Conservation (phyloP, 345 rosid genomes). For the Camelina sativa region DNA sequence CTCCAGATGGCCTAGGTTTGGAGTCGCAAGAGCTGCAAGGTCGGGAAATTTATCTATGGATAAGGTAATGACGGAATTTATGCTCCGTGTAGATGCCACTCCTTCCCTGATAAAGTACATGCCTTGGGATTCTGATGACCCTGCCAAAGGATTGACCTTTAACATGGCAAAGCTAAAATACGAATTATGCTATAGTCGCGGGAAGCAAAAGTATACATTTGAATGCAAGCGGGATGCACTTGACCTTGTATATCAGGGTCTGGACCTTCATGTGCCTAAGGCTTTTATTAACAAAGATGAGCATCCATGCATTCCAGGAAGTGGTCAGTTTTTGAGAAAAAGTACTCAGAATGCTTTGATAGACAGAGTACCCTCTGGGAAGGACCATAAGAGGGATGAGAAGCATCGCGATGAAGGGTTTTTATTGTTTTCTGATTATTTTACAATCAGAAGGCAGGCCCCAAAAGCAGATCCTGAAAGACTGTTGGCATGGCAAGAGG, state of each 20-base stretch:
- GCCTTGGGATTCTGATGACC: constrained; percentile 89
- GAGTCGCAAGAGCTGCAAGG: constrained; percentile 74
- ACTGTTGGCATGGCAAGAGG: constrained; percentile 97
- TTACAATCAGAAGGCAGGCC: constrained; percentile 94
- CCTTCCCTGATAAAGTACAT: constrained; percentile 73
- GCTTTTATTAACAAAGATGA: constrained; percentile 68
- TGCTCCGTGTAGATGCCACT: constrained; percentile 84
- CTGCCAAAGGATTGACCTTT: constrained; percentile 89
- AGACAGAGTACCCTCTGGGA: constrained; percentile 72
- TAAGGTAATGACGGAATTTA: constrained; percentile 95
- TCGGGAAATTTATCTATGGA: constrained; percentile 96
- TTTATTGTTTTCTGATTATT: constrained; percentile 88
- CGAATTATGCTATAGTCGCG: constrained; percentile 84
- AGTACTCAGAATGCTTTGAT: constrained; percentile 59
- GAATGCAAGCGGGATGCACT: constrained; percentile 89
- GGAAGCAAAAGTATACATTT: constrained; percentile 87
- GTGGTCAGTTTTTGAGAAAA: constrained; percentile 62
- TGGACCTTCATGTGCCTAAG: constrained; percentile 89
- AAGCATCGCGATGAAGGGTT: constrained; percentile 92
- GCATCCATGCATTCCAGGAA: constrained; percentile 51
- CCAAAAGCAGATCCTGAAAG: constrained; percentile 91
- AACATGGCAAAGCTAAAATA: constrained; percentile 79
- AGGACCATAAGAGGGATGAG: constrained; percentile 54
- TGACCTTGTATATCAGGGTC: constrained; percentile 95
- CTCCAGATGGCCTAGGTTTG: constrained; percentile 96